Conservation (phyloP, 2,329 filamentous ascomycete genomes). For the Clonostachys sp. region DNA sequence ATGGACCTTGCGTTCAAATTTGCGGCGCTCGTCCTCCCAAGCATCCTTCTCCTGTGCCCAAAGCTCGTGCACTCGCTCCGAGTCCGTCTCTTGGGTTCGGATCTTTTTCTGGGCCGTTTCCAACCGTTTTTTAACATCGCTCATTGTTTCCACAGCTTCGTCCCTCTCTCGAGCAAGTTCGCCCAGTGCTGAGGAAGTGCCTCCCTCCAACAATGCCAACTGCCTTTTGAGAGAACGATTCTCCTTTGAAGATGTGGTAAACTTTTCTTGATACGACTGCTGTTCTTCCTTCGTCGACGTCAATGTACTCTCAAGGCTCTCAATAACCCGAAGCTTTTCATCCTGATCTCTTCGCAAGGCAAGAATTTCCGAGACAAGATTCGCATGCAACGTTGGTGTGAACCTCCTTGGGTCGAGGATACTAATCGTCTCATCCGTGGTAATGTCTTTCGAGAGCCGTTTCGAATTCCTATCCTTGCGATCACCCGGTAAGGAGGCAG, state of each 20-base stretch:
- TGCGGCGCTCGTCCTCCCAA: constrained; percentile 81
- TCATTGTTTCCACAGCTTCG: constrained; percentile 66
- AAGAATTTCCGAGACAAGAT: constrained; percentile 90
- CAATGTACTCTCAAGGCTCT: constrained; percentile 73
- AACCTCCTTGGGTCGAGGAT: constrained; percentile 87
- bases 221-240: constrained; percentile 78
- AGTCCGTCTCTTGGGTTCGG: constrained; percentile 77
- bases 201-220: constrained; percentile 80
- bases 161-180: constrained; percentile 84
- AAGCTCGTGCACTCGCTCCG: constrained; percentile 68
- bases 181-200: constrained; percentile 78
- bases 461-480: constrained; percentile 40
- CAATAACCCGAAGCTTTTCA: constrained; percentile 81
- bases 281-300: constrained; percentile 70
- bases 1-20: constrained; percentile 79
- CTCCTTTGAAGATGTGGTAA: constrained; percentile 68
- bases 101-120: constrained; percentile 75
- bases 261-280: constrained; percentile 60
- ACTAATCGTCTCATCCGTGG: constrained; percentile 63
- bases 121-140: constrained; percentile 72
- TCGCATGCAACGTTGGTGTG: constrained; percentile 91
- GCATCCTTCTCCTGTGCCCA: constrained; percentile 81
- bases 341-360: constrained; percentile 84
- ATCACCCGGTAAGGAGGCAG: constrained; percentile 39
- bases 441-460: constrained; percentile 52